Base-by-base conservation (phyloP, 768 basidiomycete species). In the Tylopilus subfusipes region DNA sequence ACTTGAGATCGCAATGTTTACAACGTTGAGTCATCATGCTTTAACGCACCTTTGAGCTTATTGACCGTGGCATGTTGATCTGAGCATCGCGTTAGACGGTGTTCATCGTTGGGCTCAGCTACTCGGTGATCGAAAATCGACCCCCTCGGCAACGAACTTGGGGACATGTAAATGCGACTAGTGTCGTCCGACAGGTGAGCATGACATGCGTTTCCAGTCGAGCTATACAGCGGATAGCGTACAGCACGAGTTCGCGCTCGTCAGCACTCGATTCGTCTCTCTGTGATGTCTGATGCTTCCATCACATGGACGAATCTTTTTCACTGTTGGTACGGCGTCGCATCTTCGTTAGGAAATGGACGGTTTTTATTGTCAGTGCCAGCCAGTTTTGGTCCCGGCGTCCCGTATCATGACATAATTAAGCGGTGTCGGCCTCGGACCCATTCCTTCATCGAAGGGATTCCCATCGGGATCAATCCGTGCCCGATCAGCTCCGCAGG, bases 21-120 rank as follows among this genome's bases (percentile, higher is more conserved):
- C 22, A 22, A 52, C 50, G 68, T 61, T 69, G 62, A 71, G 68
- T 69, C 48, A 9, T 55, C 38, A 65, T 54, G 29, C 57, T 61
- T 56, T 57, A 19, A 19, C 33, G 34, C 47, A 29, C 39, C 9
- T 14, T 55, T 16, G 64, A 50, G 53, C 58, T 50, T 48, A 54
- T 59, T 68, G 58, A 68, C 59, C 53, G 44, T 52, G 61, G 54
- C 59, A 59, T 52, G 12, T 62, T 68, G 63, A 63, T 63, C 55
- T 46, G 65, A 52, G 63, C 49, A 33, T 39, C 16, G 25, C 42
- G 8, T 25, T 48, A 53, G 54, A 27, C 21, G 30, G 33, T 34
- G 14, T 45, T 12, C 6, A 16, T 31, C 9, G n/a, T 14, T 18
- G 18, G 36, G 36, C 18, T 29, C 18, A 5, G 36, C 36, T 18